A percentile compares a stretch with the other conserved stretches of the same genome.
Evolutionary conservation across 768 basidiomycete genomes (phyloP).

Genomic region (Symmetrospora coprosmae): DNA sequence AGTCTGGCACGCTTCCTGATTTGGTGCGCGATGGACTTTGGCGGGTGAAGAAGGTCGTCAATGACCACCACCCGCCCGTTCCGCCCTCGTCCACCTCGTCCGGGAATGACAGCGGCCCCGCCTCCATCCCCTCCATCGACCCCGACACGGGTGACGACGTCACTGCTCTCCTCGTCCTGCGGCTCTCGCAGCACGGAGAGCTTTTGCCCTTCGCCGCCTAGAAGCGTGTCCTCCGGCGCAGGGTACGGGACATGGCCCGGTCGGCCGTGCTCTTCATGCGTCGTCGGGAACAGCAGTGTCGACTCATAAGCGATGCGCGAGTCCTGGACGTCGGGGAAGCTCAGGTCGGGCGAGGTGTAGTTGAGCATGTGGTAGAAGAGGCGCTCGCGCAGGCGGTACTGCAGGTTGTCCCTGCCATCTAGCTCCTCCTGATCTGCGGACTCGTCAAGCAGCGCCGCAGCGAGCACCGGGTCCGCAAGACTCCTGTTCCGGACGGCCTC

Average conservation of each 20-base stretch:
- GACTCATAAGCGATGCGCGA: slow-evolving; percentile 32
- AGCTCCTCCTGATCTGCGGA: not conserved
- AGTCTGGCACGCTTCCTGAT: not conserved
- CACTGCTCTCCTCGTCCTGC: no score
- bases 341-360: slow-evolving; percentile 45
- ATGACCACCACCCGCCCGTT: slow-evolving; percentile 73
- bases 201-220: slow-evolving; percentile 68
- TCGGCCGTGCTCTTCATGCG: slow-evolving; percentile 16
- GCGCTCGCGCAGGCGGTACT: slow-evolving; percentile 71
- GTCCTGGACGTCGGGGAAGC: not conserved
- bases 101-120: not conserved
- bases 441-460: not conserved
- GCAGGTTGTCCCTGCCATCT: slow-evolving; percentile 53
- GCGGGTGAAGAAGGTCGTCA: slow-evolving; percentile 57
- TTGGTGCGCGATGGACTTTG: slow-evolving; percentile 37
- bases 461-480: no score
- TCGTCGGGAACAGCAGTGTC: slow-evolving; percentile 36
- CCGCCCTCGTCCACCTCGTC: slow-evolving; percentile 41
- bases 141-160: slow-evolving; percentile 44
- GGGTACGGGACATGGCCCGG: slow-evolving; percentile 38
- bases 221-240: slow-evolving; percentile 53
- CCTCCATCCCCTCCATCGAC: slow-evolving; percentile 50
- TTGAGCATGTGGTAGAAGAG: slow-evolving; percentile 90
- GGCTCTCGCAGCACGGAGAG: no score
- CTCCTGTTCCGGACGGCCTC: slow-evolving; percentile 55